phyloP scores from a whole-genome alignment of 2,329 filamentous ascomycete genomes.

The Scortechinia acanthostroma region DNA sequence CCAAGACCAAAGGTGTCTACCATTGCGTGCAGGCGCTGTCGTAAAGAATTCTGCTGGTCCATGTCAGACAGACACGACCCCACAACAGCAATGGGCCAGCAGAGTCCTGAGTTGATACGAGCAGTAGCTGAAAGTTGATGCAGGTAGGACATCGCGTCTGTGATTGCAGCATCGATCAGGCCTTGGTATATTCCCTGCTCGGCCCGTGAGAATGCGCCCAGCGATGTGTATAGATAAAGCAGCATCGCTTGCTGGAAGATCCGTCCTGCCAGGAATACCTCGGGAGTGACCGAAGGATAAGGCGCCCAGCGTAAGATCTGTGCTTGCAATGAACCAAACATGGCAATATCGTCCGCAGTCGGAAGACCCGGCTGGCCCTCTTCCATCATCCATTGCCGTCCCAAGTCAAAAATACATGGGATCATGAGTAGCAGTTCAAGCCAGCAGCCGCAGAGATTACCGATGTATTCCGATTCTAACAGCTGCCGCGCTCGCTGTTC shows the following conservation, averaged over 20 bases:
- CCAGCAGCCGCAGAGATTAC: conserved; percentile 28
- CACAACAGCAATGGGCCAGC: conserved; percentile 27
- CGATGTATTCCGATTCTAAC: conserved; percentile 19
- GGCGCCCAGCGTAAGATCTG: conserved; percentile 30
- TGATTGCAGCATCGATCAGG: conserved; percentile 12
- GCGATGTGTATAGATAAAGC: conserved; percentile 22
- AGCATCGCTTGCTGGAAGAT: conserved; percentile 35
- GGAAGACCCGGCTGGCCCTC: conserved; percentile 14
- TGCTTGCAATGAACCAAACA: conserved; percentile 30
- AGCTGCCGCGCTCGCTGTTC: conserved; percentile 17
- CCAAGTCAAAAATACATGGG: conserved; percentile 30
- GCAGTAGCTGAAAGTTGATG: conserved; percentile 18
- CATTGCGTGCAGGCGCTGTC: conserved; percentile 21
- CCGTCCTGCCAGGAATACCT: conserved; percentile 27
- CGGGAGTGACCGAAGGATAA: conserved; percentile 18
- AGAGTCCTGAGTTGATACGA: conserved; percentile 28
- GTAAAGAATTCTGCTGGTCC: conserved; percentile 23
- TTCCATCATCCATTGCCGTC: conserved; percentile 23
- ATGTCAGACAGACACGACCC: conserved; percentile 23
- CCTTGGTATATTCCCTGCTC: background rate
- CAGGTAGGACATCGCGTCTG: conserved; percentile 17
- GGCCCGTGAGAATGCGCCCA: background rate
- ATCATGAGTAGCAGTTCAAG: conserved; percentile 25
- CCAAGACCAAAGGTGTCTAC: conserved; percentile 28
- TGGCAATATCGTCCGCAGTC: conserved; percentile 30